phyloP scores from a whole-genome alignment of 2,329 filamentous ascomycete species.

The Emmonsiellopsis sp. region DNA sequence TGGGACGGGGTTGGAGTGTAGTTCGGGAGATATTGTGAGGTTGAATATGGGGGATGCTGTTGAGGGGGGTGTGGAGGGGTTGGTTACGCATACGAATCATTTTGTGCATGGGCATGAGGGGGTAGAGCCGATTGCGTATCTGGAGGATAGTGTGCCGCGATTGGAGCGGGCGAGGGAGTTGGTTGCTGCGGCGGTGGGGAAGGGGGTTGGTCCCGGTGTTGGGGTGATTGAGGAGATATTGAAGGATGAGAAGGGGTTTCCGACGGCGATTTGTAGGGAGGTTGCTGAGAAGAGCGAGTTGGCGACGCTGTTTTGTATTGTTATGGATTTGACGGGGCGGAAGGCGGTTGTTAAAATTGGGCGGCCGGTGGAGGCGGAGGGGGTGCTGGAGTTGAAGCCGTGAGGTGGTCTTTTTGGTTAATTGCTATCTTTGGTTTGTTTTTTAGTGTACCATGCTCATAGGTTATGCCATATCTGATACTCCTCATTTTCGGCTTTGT shows the following conservation, averaged over 20 bases:
- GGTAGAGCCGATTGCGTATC: slow-evolving; percentile 13
- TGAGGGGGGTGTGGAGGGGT: slow-evolving; percentile 4
- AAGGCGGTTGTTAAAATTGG: slow-evolving; percentile 25
- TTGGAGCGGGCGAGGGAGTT: slow-evolving; percentile 23
- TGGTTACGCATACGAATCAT: slow-evolving; percentile 24
- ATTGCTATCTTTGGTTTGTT: slow-evolving; percentile 10
- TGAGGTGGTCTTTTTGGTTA: slow-evolving; percentile 2
- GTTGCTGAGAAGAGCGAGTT: slow-evolving; percentile 18
- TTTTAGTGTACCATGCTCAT: too few species aligned
- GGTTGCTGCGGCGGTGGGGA: slow-evolving; percentile 11
- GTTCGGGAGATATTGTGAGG: slow-evolving; percentile 14
- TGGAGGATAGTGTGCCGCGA: slow-evolving; percentile 16
- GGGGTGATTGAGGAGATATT: slow-evolving; percentile 20
- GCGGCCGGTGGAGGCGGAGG: slow-evolving; percentile 22
- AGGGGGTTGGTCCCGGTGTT: slow-evolving; percentile 10
- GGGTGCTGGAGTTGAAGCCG: slow-evolving; percentile 19
- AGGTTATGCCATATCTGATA: too few species aligned
- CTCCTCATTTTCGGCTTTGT: too few species aligned
- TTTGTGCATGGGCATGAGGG: slow-evolving; percentile 15
- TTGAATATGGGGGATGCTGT: slow-evolving; percentile 9
- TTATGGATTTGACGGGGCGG: slow-evolving; percentile 29
- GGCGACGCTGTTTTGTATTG: slow-evolving; percentile 30
- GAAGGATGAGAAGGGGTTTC: slow-evolving; percentile 25
- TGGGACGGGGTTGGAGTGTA: slow-evolving; percentile 44
- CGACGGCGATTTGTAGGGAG: slow-evolving; percentile 25